Evolutionary conservation across 495 filamentous ascomycete genomes (phyloP), one percentile per base, ranked within the genome.

Genomic region (Xylaria castorea): DNA sequence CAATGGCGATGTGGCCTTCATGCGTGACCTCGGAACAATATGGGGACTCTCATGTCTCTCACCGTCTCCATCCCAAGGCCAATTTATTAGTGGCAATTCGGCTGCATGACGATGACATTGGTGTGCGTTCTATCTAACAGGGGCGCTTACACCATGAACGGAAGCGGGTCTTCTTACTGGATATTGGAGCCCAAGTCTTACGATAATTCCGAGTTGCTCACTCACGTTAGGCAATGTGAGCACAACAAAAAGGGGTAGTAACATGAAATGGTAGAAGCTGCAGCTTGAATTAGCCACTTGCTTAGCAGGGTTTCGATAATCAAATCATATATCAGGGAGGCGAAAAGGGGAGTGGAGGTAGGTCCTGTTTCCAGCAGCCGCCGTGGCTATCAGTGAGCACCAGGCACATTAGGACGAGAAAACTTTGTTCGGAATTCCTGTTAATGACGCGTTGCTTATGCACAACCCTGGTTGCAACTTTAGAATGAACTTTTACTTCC

Each of bases 91-190:
- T 46, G 38, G 61, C 22, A 11, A 30, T 18, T 63, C 14, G 12
- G 30, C 34, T 64, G 61, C 22, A 64, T 64, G 61, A 27, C 61
- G 22, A 25, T 40, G 58, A 61, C n/a, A 38, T 38, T 20, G 58
- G 58, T 22, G 34, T 61, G 58, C 18, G 14, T n/a, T 61, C 18
- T 60, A 34, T 60, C 16, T 8, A 22, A 40, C 20, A 1, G 3
- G 18, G 58, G 58, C 20, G 58, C 58, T 22, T 20, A 40, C 58
- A 22, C 58, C 32, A 38, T 61, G 34, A 14, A n/a, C n/a, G 34
- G 20, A 38, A 5, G 58, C 20, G 34, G 58, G 20, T 38, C 58
- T 61, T 20, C 12, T 7, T 40, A 22, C 32, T 32, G 0, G 32
- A 36, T n/a, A 60, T 22, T 11, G 58, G n/a, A 25, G 36, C 3